These are phyloP conservation scores for Alternaria triticina DNA, from an alignment of 2,329 filamentous ascomycete genomes.

Conservation along the genomic window DNA sequence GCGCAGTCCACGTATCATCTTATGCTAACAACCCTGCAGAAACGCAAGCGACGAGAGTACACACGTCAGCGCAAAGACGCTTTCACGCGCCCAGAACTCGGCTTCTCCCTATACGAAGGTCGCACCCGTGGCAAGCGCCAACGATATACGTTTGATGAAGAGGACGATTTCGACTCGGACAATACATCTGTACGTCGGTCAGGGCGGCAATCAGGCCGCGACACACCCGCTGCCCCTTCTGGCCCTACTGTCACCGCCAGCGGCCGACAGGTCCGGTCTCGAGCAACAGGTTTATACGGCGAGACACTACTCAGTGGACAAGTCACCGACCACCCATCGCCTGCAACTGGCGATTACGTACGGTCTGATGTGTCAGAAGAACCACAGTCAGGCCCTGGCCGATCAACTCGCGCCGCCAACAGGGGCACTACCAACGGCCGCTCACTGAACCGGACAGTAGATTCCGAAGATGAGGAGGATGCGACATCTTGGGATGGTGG, in stretches of 20 bases:
- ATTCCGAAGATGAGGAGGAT: conserved; percentile 72
- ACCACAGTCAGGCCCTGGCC: conserved; percentile 49
- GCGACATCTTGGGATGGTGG: conserved; percentile 71
- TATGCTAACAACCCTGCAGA: conserved; percentile 60
- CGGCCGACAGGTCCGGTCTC: conserved; percentile 80
- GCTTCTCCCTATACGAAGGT: conserved; percentile 93
- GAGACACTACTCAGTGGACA: conserved; percentile 66
- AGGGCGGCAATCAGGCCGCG: conserved; percentile 72
- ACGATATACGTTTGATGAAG: conserved; percentile 94
- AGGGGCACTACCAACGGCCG: conserved; percentile 26
- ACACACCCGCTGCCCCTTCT: conserved; percentile 72
- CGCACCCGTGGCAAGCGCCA: conserved; percentile 94
- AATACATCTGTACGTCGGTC: conserved; percentile 69
- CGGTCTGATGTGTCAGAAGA: conserved; percentile 56
- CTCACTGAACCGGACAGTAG: conserved; percentile 48
- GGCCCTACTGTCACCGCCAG: conserved; percentile 78
- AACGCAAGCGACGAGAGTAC: conserved; percentile 92
- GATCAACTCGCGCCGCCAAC: conserved; percentile 49
- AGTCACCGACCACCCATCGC: conserved; percentile 48
- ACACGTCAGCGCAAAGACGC: conserved; percentile 83
- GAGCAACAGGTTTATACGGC: conserved; percentile 66
- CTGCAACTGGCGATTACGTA: conserved; percentile 52
- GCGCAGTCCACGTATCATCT: not conserved
- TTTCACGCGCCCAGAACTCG: conserved; percentile 85
- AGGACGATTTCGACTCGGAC: conserved; percentile 78